Conservation (phyloP, 2,329 filamentous ascomycete species). For the Emmonsiellopsis sp. region DNA sequence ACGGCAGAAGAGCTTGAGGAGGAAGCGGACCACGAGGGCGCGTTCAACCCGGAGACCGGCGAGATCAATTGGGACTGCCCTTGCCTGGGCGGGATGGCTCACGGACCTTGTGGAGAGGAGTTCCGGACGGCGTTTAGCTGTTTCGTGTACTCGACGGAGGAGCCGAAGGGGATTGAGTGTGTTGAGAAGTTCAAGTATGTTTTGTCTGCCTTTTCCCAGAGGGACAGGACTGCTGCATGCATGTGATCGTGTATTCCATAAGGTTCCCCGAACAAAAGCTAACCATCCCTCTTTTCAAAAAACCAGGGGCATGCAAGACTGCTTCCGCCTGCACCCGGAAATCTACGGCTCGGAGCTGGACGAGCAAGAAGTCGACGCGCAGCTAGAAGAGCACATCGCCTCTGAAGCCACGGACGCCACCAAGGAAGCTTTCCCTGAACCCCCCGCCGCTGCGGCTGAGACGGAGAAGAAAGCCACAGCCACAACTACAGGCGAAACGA, state of each 20-base stretch:
- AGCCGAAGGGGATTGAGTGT: conserved; percentile 96
- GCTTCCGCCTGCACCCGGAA: conserved; percentile 87
- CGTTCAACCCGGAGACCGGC: conserved; percentile 95
- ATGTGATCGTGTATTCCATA: too few species aligned
- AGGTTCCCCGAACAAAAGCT: neutral
- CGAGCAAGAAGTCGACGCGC: conserved; percentile 46
- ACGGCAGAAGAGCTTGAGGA: conserved; percentile 55
- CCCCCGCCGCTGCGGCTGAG: conserved; percentile 7
- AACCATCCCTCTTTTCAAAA: conserved; percentile 19
- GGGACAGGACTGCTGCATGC: neutral
- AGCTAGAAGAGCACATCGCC: conserved; percentile 21
- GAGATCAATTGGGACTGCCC: conserved; percentile 99
- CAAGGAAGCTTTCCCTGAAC: conserved; percentile 1
- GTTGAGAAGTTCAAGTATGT: conserved; percentile 94
- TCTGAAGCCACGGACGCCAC: conserved; percentile 16
- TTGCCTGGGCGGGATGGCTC: conserved; percentile 91
- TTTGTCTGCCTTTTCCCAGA: neutral
- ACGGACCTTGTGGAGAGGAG: conserved; percentile 89
- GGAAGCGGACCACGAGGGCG: conserved; percentile 77
- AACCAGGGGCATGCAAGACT: conserved; percentile 85
- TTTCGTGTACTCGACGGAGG: conserved; percentile 90
- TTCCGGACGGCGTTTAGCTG: conserved; percentile 96
- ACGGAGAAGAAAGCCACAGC: neutral
- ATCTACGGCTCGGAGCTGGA: conserved; percentile 83
- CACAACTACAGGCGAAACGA: too few species aligned